Percentiles rank a stretch among this genome's conserved stretches.
These are phyloP conservation scores for Rhytidiadelphus loreus DNA, from an alignment of 225 moss, liverwort and hornwort species.

Conservation along the genomic window DNA sequence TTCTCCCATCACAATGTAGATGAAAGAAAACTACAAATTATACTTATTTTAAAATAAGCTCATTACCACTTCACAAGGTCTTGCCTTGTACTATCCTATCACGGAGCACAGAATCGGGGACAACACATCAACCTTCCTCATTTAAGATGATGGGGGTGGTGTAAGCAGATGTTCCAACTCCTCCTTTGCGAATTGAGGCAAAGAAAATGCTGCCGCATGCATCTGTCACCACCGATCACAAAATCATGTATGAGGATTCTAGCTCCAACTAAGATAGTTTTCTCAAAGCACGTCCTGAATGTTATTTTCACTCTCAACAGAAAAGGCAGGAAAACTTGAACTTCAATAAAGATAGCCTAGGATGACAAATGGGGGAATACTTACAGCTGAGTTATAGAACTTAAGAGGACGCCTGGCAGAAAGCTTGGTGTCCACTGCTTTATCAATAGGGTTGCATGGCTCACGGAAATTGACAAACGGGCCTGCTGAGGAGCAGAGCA, in stretches of 20 bases:
- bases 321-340: not conserved
- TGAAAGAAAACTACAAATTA: conserved; percentile 21
- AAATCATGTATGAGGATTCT: not conserved
- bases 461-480: conserved; percentile 66
- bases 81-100: not conserved
- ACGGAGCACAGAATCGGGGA: not conserved
- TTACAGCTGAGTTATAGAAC: conserved; percentile 80
- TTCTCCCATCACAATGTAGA: conserved; percentile 44
- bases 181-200: conserved; percentile 54
- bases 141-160: conserved; percentile 28
- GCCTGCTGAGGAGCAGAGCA: conserved; percentile 93
- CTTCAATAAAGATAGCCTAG: not conserved
- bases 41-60: conserved; percentile 4
- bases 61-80: conserved; percentile 1
- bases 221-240: conserved; percentile 27
- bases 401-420: conserved; percentile 43
- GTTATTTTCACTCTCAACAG: not conserved
- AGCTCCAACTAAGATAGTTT: not conserved
- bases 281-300: not conserved
- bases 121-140: not conserved
- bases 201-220: conserved; percentile 48
- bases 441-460: conserved; percentile 54
- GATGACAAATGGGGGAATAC: not conserved
- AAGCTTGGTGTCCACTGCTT: conserved; percentile 26
- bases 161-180: conserved; percentile 46